Evolutionary conservation across 2,329 filamentous ascomycete genomes (phyloP).

Genomic region (Ophiostoma sp.): DNA sequence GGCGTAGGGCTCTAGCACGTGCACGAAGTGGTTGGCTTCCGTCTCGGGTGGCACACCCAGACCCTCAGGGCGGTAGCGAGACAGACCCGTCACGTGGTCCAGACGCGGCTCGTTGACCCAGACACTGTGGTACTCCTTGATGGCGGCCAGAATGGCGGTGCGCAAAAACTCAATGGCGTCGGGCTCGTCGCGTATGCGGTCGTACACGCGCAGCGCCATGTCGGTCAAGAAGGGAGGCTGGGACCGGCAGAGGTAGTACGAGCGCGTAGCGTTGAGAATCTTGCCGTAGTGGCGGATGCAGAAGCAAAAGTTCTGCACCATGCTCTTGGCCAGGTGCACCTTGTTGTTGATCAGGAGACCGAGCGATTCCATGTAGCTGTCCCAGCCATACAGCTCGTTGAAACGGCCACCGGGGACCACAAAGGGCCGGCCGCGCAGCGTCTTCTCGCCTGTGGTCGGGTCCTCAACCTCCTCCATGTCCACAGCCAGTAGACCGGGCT

Average conservation of each 20-base stretch:
- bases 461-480: slow-evolving; percentile 79
- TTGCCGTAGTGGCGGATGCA: slow-evolving; percentile 98
- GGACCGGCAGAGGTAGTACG: slow-evolving; percentile 91
- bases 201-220: slow-evolving; percentile 92
- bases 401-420: slow-evolving; percentile 97
- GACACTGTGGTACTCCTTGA: slow-evolving; percentile 93
- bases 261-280: slow-evolving; percentile 93
- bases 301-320: slow-evolving; percentile 97
- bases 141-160: slow-evolving; percentile 79
- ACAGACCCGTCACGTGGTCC: slow-evolving; percentile 75
- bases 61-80: slow-evolving; percentile 81
- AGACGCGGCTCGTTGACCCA: slow-evolving; percentile 79
- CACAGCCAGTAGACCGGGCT: slow-evolving; percentile 85
- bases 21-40: slow-evolving; percentile 81
- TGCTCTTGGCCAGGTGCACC: slow-evolving; percentile 83
- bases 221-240: slow-evolving; percentile 97
- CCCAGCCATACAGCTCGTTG: slow-evolving; percentile 98
- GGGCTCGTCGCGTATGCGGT: slow-evolving; percentile 84
- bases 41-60: slow-evolving; percentile 88
- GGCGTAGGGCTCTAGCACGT: slow-evolving; percentile 78
- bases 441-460: slow-evolving; percentile 66
- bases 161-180: slow-evolving; percentile 79
- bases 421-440: slow-evolving; percentile 80
- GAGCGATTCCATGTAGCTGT: slow-evolving; percentile 97
- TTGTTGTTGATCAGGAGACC: slow-evolving; percentile 84